Evolutionary conservation across 1,284 basidiomycete genomes (phyloP).

Genomic region (Ceratobasidium sp.): DNA sequence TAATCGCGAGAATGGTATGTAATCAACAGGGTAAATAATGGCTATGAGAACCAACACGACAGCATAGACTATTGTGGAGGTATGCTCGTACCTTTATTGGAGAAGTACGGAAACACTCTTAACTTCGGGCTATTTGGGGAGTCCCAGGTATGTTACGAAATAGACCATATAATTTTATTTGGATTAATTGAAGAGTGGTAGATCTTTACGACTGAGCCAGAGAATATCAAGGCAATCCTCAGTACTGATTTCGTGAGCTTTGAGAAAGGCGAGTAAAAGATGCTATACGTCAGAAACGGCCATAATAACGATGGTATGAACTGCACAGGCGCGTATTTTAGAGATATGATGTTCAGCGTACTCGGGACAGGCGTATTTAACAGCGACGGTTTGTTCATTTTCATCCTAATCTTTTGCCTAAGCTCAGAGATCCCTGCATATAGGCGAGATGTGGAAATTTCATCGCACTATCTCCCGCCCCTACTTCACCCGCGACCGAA

Average conservation of each 20-base stretch:
- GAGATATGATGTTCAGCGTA: not conserved
- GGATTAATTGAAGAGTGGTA: not conserved
- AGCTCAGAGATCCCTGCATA: not conserved
- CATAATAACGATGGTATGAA: no score
- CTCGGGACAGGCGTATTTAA: slow-evolving; percentile 33
- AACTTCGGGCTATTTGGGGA: slow-evolving; percentile 4
- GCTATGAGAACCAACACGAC: no score
- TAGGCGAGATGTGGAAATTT: slow-evolving; percentile 50
- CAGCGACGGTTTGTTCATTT: not conserved
- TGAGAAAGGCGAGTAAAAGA: slow-evolving; percentile 12
- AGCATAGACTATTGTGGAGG: slow-evolving; percentile 18
- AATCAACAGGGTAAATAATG: no score
- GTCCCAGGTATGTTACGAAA: no score
- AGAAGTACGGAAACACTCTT: not conserved
- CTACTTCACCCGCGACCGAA: slow-evolving; percentile 56
- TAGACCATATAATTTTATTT: no score
- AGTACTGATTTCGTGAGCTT: slow-evolving; percentile 28
- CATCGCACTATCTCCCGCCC: slow-evolving; percentile 56
- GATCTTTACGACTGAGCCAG: slow-evolving; percentile 31
- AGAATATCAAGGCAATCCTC: slow-evolving; percentile 20
- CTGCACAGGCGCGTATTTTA: no score
- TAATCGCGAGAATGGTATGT: slow-evolving; percentile 4
- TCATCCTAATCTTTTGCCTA: not conserved
- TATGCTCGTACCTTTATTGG: not conserved
- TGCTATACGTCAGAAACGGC: not conserved